Evolutionary conservation across 352 stramenopile genomes (phyloP).

Genomic region (Phytophthora sojae): DNA sequence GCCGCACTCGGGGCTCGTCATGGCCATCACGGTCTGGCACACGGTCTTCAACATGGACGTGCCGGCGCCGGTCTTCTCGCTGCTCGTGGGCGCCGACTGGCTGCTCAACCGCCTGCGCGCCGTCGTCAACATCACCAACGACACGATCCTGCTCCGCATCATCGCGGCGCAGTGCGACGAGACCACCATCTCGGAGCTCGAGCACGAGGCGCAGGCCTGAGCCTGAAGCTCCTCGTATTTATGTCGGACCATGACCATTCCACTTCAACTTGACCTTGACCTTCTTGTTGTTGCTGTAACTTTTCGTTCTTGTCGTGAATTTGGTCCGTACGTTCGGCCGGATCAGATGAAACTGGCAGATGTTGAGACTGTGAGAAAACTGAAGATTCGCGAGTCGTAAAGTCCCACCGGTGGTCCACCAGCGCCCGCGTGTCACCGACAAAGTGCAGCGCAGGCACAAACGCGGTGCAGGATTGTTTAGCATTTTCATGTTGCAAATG

Average conservation of each 20-base stretch:
- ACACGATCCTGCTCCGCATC: conserved; percentile 77
- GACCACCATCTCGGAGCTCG: conserved; percentile 39
- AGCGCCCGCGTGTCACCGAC: too few relatives aligned
- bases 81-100: conserved; percentile 77
- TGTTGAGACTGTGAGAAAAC: background rate
- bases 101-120: conserved; percentile 75
- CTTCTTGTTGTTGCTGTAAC: background rate
- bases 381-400: background rate
- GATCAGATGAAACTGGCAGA: conserved; percentile 1
- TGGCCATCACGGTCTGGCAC: conserved; percentile 82
- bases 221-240: conserved; percentile 9
- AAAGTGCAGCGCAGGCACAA: too few relatives aligned
- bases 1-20: conserved; percentile 74
- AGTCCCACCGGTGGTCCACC: too few relatives aligned
- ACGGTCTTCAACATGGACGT: conserved; percentile 69
- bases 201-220: conserved; percentile 26
- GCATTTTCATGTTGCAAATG: too few relatives aligned
- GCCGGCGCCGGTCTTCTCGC: conserved; percentile 58
- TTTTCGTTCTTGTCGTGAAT: background rate
- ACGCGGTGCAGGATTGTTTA: too few relatives aligned
- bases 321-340: background rate
- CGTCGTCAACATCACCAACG: conserved; percentile 84
- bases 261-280: background rate
- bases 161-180: conserved; percentile 79
- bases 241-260: background rate